phyloP scores from a whole-genome alignment of 345 rosid genomes.

The Gossypium turneri region DNA sequence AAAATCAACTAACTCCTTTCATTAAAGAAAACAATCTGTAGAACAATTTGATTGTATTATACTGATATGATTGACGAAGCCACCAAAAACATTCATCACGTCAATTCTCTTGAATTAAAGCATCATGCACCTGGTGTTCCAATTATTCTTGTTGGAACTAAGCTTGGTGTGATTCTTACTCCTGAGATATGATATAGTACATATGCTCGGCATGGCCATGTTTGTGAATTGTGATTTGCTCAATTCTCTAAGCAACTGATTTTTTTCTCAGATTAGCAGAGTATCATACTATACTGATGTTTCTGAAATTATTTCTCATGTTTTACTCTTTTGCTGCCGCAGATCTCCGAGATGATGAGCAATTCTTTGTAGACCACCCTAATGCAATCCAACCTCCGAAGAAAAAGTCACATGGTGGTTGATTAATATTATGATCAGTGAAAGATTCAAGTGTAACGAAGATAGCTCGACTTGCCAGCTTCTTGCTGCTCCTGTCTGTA shows the following conservation, averaged over 20 bases:
- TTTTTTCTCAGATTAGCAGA: background rate
- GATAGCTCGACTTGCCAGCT: slow-evolving; percentile 10
- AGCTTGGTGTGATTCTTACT: slow-evolving; percentile 23
- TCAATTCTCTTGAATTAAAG: slow-evolving; percentile 4
- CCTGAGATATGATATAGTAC: background rate
- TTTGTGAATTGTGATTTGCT: background rate
- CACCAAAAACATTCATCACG: no score
- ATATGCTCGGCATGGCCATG: background rate
- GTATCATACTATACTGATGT: background rate
- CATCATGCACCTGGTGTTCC: slow-evolving; percentile 49
- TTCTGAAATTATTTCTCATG: background rate
- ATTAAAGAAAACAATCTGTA: no score
- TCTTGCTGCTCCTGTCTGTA: slow-evolving; percentile 9
- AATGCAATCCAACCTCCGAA: slow-evolving; percentile 42
- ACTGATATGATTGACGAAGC: no score
- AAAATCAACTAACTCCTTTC: no score
- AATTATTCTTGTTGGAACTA: slow-evolving; percentile 60
- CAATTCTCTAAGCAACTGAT: background rate
- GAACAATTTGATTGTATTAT: no score
- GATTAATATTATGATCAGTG: slow-evolving; percentile 12
- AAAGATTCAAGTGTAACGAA: background rate
- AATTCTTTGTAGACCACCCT: slow-evolving; percentile 65
- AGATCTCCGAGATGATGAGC: slow-evolving; percentile 75
- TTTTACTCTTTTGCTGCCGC: slow-evolving; percentile 15
- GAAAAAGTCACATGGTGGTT: slow-evolving; percentile 14